A percentile compares a stretch with the other conserved stretches of the same genome.
These are phyloP conservation scores for Nectriaceae sp. DNA, from an alignment of 2,329 filamentous ascomycete genomes.

Conservation along the genomic window DNA sequence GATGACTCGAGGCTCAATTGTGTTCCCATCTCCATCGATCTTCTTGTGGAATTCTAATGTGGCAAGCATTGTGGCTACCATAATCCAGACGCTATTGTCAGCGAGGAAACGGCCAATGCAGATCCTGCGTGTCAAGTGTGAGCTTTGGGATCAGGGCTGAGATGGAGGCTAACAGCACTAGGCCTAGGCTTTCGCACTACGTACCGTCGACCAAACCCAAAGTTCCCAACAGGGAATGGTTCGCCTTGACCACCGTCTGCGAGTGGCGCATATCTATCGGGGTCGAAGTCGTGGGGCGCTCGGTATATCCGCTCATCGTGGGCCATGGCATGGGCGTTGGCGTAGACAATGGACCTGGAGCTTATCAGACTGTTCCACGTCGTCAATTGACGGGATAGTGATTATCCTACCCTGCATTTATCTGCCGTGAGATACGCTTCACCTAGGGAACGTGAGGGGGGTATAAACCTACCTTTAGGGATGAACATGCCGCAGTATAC, in stretches of 20 bases:
- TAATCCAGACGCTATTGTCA: constrained; percentile 39
- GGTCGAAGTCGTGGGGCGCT: constrained; percentile 46
- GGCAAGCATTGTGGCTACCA: constrained; percentile 36
- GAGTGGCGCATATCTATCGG: constrained; percentile 42
- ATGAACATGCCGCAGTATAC: constrained; percentile 59
- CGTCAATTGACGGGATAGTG: neutral
- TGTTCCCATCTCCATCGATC: constrained; percentile 23
- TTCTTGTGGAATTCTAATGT: constrained; percentile 31
- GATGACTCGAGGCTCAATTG: constrained; percentile 27
- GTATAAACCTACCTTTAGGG: constrained; percentile 45
- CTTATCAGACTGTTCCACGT: constrained; percentile 21
- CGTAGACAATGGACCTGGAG: constrained; percentile 39
- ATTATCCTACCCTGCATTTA: constrained; percentile 20
- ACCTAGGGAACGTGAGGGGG: neutral
- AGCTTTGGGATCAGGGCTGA: neutral
- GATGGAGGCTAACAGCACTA: neutral
- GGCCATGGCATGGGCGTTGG: constrained; percentile 46
- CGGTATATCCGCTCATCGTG: constrained; percentile 42
- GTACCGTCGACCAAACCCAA: constrained; percentile 36
- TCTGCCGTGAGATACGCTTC: neutral
- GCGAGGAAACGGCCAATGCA: constrained; percentile 36
- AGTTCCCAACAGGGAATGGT: constrained; percentile 41
- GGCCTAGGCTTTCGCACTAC: constrained; percentile 1
- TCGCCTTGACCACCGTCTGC: constrained; percentile 38
- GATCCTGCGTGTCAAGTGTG: constrained; percentile 19